These are phyloP conservation scores for Cladosporium velox DNA, from an alignment of 2,329 filamentous ascomycete genomes.

Conservation along the genomic window DNA sequence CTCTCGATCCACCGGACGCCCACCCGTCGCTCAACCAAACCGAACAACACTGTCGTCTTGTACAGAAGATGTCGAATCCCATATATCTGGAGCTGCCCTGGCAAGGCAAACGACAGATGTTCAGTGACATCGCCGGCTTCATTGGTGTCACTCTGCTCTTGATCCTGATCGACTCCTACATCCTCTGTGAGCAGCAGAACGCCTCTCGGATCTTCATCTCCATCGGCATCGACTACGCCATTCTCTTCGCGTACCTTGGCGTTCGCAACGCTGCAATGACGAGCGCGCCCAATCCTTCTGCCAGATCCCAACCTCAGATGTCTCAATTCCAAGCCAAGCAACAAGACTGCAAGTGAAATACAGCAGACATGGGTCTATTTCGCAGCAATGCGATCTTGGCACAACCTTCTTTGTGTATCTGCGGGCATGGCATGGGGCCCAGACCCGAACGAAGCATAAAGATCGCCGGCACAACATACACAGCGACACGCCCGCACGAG, in stretches of 20 bases:
- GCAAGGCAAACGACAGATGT: neutral
- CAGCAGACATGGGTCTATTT: neutral
- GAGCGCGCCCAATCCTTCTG: neutral
- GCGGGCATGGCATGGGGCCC: neutral
- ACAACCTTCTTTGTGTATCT: neutral
- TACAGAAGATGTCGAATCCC: neutral
- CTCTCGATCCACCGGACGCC: neutral
- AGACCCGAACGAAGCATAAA: neutral
- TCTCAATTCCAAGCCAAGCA: neutral
- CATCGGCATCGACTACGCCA: neutral
- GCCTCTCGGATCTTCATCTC: neutral
- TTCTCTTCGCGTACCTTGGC: neutral
- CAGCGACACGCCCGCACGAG: neutral
- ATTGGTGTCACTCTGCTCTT: neutral
- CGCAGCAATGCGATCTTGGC: no score
- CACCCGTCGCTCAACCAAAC: neutral
- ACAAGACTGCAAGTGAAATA: neutral
- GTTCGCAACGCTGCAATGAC: neutral
- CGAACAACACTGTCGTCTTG: neutral
- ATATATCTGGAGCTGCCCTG: neutral
- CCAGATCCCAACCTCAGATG: neutral
- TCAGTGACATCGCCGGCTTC: neutral
- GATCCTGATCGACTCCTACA: neutral
- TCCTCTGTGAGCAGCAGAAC: constrained; percentile 1
- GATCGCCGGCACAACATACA: neutral